phyloP scores from a whole-genome alignment of 2,329 filamentous ascomycete genomes.

The Pseudogymnoascus sp. region DNA sequence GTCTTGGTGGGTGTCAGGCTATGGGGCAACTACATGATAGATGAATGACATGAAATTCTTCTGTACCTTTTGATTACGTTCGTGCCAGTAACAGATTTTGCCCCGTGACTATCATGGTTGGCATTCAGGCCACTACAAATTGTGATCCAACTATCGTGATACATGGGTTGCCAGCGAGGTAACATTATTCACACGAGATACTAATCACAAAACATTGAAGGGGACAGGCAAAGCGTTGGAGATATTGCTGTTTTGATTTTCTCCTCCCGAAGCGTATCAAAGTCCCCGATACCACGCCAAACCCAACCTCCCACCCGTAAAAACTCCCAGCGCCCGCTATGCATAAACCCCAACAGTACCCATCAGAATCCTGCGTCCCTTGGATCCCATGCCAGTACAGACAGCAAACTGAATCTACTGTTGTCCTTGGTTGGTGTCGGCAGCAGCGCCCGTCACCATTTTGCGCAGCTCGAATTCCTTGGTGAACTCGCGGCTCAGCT shows the following conservation, averaged over 20 bases:
- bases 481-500: constrained; percentile 79
- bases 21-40: not conserved
- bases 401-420: not conserved
- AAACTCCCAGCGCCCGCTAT: constrained; percentile 4
- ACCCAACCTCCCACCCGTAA: not conserved
- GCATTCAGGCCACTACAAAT: not conserved
- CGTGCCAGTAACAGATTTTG: not conserved
- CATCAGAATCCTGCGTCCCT: not conserved
- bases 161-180: not conserved
- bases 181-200: not conserved
- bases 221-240: not conserved
- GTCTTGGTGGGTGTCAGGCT: not conserved
- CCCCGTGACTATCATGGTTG: no score
- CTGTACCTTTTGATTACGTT: not conserved
- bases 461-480: constrained; percentile 86
- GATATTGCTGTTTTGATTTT: not conserved
- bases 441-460: constrained; percentile 55
- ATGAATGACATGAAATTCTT: not conserved
- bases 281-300: not conserved
- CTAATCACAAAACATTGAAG: not conserved
- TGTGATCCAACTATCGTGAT: not conserved
- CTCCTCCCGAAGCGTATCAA: not conserved
- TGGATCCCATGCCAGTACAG: not conserved
- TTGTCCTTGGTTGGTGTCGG: not conserved
- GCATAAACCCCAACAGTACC: not conserved